Evolutionary conservation across 2,329 filamentous ascomycete genomes (phyloP).

Genomic region (Stagonosporopsis rhizophila): DNA sequence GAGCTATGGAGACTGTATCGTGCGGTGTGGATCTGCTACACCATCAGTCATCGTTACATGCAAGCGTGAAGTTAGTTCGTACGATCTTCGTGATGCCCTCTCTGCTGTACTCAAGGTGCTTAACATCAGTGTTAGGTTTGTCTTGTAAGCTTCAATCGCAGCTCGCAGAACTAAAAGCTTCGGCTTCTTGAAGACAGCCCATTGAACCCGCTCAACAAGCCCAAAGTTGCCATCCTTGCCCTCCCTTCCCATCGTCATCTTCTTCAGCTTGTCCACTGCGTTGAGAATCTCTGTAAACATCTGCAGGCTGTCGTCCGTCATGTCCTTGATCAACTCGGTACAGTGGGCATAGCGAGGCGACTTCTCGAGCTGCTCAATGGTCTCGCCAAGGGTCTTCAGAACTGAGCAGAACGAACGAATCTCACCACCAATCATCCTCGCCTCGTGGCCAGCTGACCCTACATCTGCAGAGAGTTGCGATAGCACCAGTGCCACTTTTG

Average conservation of each 20-base stretch:
- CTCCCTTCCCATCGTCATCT: conserved; percentile 24
- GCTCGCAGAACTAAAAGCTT: conserved; percentile 26
- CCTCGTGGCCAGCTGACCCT: conserved; percentile 31
- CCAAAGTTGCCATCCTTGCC: conserved; percentile 25
- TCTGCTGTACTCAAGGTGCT: conserved; percentile 32
- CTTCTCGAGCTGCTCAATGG: conserved; percentile 21
- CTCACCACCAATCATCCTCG: conserved; percentile 29
- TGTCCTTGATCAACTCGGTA: conserved; percentile 21
- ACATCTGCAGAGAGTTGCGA: conserved; percentile 31
- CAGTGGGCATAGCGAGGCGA: conserved; percentile 22
- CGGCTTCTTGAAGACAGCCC: conserved; percentile 31
- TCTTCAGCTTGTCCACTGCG: conserved; percentile 14
- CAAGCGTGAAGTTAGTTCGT: not conserved
- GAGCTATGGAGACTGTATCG: not conserved
- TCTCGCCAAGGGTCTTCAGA: conserved; percentile 25
- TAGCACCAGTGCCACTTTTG: conserved; percentile 30
- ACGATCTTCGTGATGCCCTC: conserved; percentile 23
- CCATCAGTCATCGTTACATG: not conserved
- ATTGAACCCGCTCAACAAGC: conserved; percentile 22
- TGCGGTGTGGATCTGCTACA: not conserved
- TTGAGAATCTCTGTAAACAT: conserved; percentile 34
- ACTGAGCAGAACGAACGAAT: conserved; percentile 29
- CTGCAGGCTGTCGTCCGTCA: conserved; percentile 27
- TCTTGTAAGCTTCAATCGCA: conserved; percentile 33
- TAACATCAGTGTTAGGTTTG: conserved; percentile 30